Percentiles rank a stretch among this genome's conserved stretches.
Conservation (phyloP, 306 rosid genomes). For the Rosa rugosa region DNA sequence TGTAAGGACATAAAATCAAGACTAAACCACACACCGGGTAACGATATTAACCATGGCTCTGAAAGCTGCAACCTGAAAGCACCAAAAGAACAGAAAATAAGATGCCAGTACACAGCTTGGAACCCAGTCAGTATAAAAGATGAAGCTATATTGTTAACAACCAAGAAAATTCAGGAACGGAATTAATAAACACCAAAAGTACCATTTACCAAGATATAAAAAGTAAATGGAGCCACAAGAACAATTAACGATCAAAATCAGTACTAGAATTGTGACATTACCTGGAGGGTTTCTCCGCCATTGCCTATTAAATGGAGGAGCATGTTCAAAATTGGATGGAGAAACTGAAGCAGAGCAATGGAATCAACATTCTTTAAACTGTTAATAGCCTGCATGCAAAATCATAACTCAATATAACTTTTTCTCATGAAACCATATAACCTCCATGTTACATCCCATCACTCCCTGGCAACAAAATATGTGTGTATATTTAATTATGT, state of each 20-base stretch:
- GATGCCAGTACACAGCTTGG: constrained; percentile 26
- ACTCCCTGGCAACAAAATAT: neutral
- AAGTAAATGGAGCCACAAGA: neutral
- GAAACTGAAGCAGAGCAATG: constrained; percentile 97
- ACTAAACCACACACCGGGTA: constrained; percentile 61
- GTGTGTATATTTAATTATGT: neutral
- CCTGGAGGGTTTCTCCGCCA: constrained; percentile 99
- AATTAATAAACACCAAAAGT: neutral
- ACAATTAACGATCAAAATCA: neutral
- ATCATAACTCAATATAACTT: constrained; percentile 28
- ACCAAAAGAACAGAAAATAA: constrained; percentile 26
- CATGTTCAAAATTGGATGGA: constrained; percentile 96
- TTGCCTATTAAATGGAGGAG: constrained; percentile 99
- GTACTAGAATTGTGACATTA: constrained; percentile 32
- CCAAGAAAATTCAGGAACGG: neutral
- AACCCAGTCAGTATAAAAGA: constrained; percentile 11
- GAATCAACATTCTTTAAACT: constrained; percentile 99
- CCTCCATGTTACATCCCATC: neutral
- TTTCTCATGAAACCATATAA: constrained; percentile 1
- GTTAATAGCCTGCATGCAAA: constrained; percentile 83
- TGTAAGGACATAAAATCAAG: constrained; percentile 20
- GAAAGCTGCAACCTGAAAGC: constrained; percentile 95
- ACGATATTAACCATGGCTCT: constrained; percentile 99
- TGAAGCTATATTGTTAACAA: neutral
- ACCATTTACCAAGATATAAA: neutral